phyloP scores from a whole-genome alignment of 23 red algal species.

The Gracilaria domingensis region DNA sequence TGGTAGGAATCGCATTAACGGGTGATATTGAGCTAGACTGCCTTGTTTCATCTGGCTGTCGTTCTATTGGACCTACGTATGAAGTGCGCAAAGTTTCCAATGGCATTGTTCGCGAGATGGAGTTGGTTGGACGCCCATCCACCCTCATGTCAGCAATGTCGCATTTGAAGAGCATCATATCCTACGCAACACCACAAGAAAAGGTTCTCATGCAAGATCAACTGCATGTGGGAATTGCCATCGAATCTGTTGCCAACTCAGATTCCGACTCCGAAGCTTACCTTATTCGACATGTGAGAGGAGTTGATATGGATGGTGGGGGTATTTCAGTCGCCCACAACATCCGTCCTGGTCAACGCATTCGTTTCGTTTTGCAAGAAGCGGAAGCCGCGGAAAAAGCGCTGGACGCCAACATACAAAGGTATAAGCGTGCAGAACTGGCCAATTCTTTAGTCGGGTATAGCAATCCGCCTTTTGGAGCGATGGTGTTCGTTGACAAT shows the following conservation, averaged over 20 bases:
- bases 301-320: constrained; percentile 45
- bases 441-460: constrained; percentile 68
- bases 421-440: constrained; percentile 70
- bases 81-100: constrained; percentile 58
- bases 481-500: constrained; percentile 60
- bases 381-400: constrained; percentile 40
- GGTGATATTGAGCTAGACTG: constrained; percentile 75
- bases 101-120: constrained; percentile 66
- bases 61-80: constrained; percentile 64
- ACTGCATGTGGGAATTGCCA: constrained; percentile 62
- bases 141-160: constrained; percentile 60
- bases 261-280: constrained; percentile 33
- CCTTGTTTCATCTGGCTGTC: constrained; percentile 54
- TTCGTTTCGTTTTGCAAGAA: constrained; percentile 74
- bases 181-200: constrained; percentile 67
- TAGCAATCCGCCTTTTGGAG: constrained; percentile 82
- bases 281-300: constrained; percentile 69
- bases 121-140: constrained; percentile 64
- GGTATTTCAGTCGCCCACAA: constrained; percentile 61
- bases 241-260: constrained; percentile 10
- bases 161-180: constrained; percentile 65
- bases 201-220: constrained; percentile 43
- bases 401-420: constrained; percentile 63
- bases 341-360: constrained; percentile 63
- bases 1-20: constrained; percentile 76